Evolutionary conservation across 768 basidiomycete species (phyloP), one percentile per base, ranked within the genome.

Genomic region (Termitomyces sp.): DNA sequence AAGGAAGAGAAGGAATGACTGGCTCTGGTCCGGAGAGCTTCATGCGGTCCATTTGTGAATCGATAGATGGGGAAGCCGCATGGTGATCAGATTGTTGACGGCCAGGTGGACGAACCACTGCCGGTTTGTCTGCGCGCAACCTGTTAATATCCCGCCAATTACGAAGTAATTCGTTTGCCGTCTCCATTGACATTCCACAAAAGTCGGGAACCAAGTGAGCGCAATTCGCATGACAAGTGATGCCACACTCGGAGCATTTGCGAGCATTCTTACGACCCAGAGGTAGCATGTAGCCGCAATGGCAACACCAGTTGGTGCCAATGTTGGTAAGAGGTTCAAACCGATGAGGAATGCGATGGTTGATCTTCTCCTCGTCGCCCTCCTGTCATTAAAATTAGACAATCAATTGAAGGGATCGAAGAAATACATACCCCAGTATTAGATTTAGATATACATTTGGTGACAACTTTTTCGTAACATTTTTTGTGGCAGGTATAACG

Each of bases 141-240:
- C 80, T 82, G 71, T 98, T 95, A 76, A 97, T 97, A 67, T 92
- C 90, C 53, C 90, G 87, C 82, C 92, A 87, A 71, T 95, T 89
- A 50, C 88, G 85, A 50, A 99, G 82, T 19, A 99, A 80, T 65
- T 89, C 86, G 70, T 98, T 98, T 47, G 97, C 96, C 37, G 92
- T 96, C 73, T 98, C 96, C 96, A 98, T 98, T 37, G 95, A 94
- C 95, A 99, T 98, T 42, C 97, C 97, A 67, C 97, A 99, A 73
- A 99, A 98, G 73, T 99, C 96, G 57, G 97, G 97, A 40, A 99
- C 97, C 56, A 98, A 84, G 71, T 99, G 97, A 1, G 95, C 92
- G 74, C 97, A 99, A 62, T 94, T 91, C 19, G 93, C 94, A 73
- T 99, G 97, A 65, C 95, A 98, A 45, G 96, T 98, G 63, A 98